Evolutionary conservation across 768 basidiomycete genomes (phyloP).

Genomic region (Phaeolepiota aurea): DNA sequence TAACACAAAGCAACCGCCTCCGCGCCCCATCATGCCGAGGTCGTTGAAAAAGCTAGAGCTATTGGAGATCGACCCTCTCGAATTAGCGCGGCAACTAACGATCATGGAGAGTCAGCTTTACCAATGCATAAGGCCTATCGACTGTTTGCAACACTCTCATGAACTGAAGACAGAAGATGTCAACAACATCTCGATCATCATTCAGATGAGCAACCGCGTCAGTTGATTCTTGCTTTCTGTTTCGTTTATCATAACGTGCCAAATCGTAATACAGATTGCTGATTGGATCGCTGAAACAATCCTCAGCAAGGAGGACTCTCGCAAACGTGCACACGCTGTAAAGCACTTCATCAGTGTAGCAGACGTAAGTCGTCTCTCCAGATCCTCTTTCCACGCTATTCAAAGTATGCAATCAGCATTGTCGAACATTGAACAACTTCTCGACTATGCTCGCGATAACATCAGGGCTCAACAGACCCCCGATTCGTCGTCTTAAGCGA

Average conservation of each 20-base stretch:
- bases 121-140: slow-evolving; percentile 81
- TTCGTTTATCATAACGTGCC: neutral
- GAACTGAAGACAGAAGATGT: slow-evolving; percentile 65
- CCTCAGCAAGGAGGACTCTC: slow-evolving; percentile 73
- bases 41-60: slow-evolving; percentile 68
- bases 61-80: slow-evolving; percentile 79
- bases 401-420: slow-evolving; percentile 57
- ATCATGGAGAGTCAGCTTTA: slow-evolving; percentile 85
- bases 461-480: slow-evolving; percentile 89
- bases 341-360: slow-evolving; percentile 91
- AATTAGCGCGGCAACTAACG: slow-evolving; percentile 89
- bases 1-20: slow-evolving; percentile 43
- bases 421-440: slow-evolving; percentile 85
- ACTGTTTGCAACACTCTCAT: slow-evolving; percentile 80
- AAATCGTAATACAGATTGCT: slow-evolving; percentile 53
- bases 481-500: slow-evolving; percentile 85
- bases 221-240: slow-evolving; percentile 13
- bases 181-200: slow-evolving; percentile 83
- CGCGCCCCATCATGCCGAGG: slow-evolving; percentile 75
- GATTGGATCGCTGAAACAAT: slow-evolving; percentile 88
- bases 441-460: slow-evolving; percentile 96
- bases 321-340: slow-evolving; percentile 70
- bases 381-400: neutral
- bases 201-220: slow-evolving; percentile 82
- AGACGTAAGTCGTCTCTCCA: slow-evolving; percentile 66